Conservation (phyloP, 345 rosid genomes). For the Trapa bicornis region DNA sequence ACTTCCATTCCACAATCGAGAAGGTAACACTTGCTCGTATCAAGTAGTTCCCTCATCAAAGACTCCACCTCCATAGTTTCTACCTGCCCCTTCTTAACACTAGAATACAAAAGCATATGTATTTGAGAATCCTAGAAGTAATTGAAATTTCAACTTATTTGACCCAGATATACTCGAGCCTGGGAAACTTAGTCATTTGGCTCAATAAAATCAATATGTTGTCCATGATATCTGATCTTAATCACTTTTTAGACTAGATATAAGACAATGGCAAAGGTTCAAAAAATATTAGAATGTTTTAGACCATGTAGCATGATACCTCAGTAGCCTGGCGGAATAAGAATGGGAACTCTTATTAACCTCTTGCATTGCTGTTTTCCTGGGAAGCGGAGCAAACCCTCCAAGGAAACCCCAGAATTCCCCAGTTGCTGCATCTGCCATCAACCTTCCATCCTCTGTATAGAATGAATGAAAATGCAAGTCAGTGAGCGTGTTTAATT, state of each 20-base stretch:
- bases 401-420: conserved; percentile 97
- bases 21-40: conserved; percentile 70
- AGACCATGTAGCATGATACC: conserved; percentile 19
- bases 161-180: not conserved
- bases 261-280: not conserved
- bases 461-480: conserved; percentile 3
- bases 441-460: conserved; percentile 90
- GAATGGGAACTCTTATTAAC: conserved; percentile 28
- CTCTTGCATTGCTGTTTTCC: conserved; percentile 49
- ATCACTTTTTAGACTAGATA: not conserved
- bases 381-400: conserved; percentile 98
- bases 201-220: too few relatives aligned
- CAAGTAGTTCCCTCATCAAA: conserved; percentile 61
- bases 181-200: not conserved
- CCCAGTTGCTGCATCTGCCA: conserved; percentile 98
- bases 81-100: conserved; percentile 77
- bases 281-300: not conserved
- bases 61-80: conserved; percentile 55
- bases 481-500: not conserved
- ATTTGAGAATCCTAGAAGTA: not conserved
- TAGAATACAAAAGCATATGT: conserved; percentile 7
- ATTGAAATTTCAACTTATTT: not conserved
- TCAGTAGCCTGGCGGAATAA: conserved; percentile 39
- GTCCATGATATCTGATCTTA: not conserved
- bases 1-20: conserved; percentile 77